phyloP scores from a whole-genome alignment of 23 red algal genomes.

The Agarophyton chilense region DNA sequence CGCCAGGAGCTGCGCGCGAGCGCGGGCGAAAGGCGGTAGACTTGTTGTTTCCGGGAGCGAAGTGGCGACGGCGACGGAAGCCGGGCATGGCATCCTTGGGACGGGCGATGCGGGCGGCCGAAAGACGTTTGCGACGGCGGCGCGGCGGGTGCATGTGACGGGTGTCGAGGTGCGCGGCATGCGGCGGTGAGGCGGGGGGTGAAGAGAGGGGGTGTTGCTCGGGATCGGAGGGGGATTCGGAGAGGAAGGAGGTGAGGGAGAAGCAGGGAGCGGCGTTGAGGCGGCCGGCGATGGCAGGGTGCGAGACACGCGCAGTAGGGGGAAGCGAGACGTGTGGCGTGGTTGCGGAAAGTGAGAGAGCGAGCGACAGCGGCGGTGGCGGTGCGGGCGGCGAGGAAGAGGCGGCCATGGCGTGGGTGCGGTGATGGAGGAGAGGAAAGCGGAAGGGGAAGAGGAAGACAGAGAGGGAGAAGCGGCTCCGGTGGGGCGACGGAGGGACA shows the following conservation, averaged over 20 bases:
- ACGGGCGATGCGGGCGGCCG: constrained; percentile 31
- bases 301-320: not conserved
- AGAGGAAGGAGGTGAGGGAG: constrained; percentile 36
- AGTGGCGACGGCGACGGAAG: constrained; percentile 3
- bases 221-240: not conserved
- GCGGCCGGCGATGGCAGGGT: constrained; percentile 31
- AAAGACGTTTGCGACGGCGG: constrained; percentile 18
- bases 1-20: not conserved
- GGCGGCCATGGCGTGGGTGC: not conserved
- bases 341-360: no score
- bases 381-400: not conserved
- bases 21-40: not conserved
- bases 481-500: not conserved
- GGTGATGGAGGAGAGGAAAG: not conserved
- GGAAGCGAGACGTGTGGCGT: no score
- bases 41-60: not conserved
- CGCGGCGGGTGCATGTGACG: not conserved
- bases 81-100: constrained; percentile 64
- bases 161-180: not conserved
- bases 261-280: constrained; percentile 4
- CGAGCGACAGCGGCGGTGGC: not conserved
- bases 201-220: not conserved
- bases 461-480: not conserved
- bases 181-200: not conserved
- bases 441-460: not conserved